Percentiles rank a stretch among this genome's conserved stretches.
These are phyloP conservation scores for Ogataea hybrid DNA, from an alignment of 1,139 yeast species.

Conservation along the genomic window DNA sequence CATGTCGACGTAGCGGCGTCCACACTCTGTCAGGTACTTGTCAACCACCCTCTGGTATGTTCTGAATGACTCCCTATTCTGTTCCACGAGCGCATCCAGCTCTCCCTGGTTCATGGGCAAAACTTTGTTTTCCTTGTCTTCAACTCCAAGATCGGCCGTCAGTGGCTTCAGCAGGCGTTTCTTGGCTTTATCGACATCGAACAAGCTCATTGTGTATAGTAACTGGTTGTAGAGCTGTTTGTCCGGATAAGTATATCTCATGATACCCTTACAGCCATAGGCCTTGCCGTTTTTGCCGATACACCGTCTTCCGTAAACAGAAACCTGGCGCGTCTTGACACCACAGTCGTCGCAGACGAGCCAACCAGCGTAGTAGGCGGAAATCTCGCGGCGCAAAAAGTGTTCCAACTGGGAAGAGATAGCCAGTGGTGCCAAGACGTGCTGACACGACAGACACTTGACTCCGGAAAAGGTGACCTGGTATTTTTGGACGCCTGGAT, in stretches of 20 bases:
- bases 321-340: constrained; percentile 74
- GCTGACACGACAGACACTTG: constrained; percentile 60
- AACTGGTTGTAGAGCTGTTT: constrained; percentile 84
- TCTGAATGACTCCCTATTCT: constrained; percentile 66
- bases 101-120: constrained; percentile 49
- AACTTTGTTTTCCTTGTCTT: constrained; percentile 29
- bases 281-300: constrained; percentile 62
- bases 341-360: constrained; percentile 89
- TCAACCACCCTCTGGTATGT: constrained; percentile 60
- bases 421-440: constrained; percentile 48
- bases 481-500: constrained; percentile 61
- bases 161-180: constrained; percentile 51
- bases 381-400: constrained; percentile 65
- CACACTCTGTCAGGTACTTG: constrained; percentile 78
- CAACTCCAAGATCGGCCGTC: constrained; percentile 20
- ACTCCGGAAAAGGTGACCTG: constrained; percentile 67
- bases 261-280: constrained; percentile 77
- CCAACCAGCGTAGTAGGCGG: constrained; percentile 84
- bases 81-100: constrained; percentile 73
- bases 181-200: constrained; percentile 81
- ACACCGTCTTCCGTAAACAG: constrained; percentile 89
- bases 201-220: constrained; percentile 72
- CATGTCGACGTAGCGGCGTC: constrained; percentile 90
- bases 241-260: constrained; percentile 76
- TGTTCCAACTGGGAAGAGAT: constrained; percentile 73